Evolutionary conservation across 257 asterid genomes (phyloP).

Genomic region (Avicennia marina): DNA sequence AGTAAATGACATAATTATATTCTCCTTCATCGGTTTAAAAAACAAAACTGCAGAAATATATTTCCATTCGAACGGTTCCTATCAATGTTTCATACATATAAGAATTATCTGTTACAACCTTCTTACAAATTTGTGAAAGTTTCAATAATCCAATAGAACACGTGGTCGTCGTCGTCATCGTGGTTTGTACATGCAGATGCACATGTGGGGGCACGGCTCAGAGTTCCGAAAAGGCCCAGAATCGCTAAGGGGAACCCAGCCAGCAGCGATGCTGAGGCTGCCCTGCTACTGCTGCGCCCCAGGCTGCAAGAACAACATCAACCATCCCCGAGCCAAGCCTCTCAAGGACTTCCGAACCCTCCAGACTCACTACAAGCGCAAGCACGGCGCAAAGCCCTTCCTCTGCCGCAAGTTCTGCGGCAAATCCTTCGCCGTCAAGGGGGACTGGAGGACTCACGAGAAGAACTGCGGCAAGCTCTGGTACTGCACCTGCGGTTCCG

Average conservation of each 20-base stretch:
- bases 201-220: constrained; percentile 99
- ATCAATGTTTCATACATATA: no score
- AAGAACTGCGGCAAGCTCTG: constrained; percentile 90
- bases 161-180: no score
- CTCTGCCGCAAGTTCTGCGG: constrained; percentile 65
- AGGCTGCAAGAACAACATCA: constrained; percentile 86
- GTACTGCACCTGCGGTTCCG: constrained; percentile 88
- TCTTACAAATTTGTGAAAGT: background rate
- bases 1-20: no score
- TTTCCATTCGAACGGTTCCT: no score
- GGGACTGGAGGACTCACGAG: constrained; percentile 96
- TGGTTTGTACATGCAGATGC: constrained; percentile 64
- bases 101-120: background rate
- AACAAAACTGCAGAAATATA: no score
- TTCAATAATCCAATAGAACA: background rate
- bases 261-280: constrained; percentile 82
- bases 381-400: constrained; percentile 84
- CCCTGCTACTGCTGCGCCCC: constrained; percentile 86
- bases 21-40: no score
- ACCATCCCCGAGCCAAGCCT: constrained; percentile 83
- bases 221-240: constrained; percentile 82
- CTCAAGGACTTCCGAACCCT: constrained; percentile 89
- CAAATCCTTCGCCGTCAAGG: constrained; percentile 77
- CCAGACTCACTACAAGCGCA: constrained; percentile 92
- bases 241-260: constrained; percentile 75